Conservation (phyloP, 345 rosid genomes). For the Gossypioides kirkii region DNA sequence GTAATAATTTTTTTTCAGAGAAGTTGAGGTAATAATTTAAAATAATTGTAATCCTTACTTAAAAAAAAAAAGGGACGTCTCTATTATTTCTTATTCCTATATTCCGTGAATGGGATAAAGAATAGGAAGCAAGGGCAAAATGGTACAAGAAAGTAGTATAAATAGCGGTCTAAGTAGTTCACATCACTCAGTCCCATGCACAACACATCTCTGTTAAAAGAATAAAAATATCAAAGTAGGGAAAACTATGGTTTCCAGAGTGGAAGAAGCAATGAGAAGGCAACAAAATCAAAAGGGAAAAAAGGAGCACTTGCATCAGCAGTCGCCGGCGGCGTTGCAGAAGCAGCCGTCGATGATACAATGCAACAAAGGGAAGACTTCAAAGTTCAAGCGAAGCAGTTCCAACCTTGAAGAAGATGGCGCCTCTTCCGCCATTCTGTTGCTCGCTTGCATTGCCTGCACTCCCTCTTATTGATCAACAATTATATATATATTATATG, state of each 20-base stretch:
- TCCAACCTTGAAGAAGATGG: slow-evolving; percentile 75
- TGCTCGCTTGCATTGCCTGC: slow-evolving; percentile 88
- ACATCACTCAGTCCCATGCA: slow-evolving; percentile 19
- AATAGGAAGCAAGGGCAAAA: slow-evolving; percentile 24
- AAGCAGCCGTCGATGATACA: slow-evolving; percentile 34
- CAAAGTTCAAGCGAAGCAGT: slow-evolving; percentile 79
- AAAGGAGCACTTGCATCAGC: slow-evolving; percentile 17
- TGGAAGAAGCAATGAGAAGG: slow-evolving; percentile 49
- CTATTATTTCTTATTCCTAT: too few species aligned
- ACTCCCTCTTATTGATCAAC: slow-evolving; percentile 33
- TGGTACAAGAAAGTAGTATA: slow-evolving; percentile 20
- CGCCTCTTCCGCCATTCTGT: slow-evolving; percentile 78
- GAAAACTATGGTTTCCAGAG: slow-evolving; percentile 44
- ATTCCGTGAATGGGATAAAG: background rate
- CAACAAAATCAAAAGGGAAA: slow-evolving; percentile 30
- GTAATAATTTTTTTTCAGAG: too few species aligned
- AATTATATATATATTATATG: background rate
- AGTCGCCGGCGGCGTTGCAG: slow-evolving; percentile 18
- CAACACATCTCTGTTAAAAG: background rate
- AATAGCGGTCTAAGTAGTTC: slow-evolving; percentile 16
- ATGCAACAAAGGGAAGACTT: slow-evolving; percentile 60
- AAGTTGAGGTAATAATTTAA: too few species aligned
- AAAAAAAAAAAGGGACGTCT: too few species aligned
- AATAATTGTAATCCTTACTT: too few species aligned
- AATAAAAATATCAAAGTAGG: background rate